Percentiles rank a stretch among this genome's conserved stretches.
These are phyloP conservation scores for Rubus idaeus DNA, from an alignment of 306 rosid genomes.

Conservation along the genomic window DNA sequence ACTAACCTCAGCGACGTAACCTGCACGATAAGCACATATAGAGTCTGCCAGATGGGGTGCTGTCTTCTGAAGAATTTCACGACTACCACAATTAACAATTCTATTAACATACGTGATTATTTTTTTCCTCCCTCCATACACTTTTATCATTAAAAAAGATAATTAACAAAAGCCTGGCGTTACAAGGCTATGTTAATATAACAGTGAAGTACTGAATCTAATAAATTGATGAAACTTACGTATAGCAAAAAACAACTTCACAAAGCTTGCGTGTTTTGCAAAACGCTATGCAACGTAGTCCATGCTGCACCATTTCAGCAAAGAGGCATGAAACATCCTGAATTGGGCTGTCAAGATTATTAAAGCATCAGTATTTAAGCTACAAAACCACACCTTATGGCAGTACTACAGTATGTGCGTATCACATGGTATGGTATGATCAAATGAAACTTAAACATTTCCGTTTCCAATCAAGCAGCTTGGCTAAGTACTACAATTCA, in stretches of 20 bases:
- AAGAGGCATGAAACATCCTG: constrained; percentile 66
- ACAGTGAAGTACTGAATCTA: constrained; percentile 28
- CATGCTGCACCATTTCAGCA: constrained; percentile 98
- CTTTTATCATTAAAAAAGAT: neutral
- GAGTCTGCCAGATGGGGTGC: constrained; percentile 66
- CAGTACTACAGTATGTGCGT: neutral
- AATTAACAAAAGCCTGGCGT: constrained; percentile 14
- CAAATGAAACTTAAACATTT: neutral
- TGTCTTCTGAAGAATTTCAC: constrained; percentile 78
- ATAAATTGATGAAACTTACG: constrained; percentile 60
- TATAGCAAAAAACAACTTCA: constrained; percentile 73
- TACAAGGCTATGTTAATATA: constrained; percentile 25
- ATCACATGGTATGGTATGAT: neutral
- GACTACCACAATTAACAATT: constrained; percentile 43
- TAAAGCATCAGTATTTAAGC: constrained; percentile 25
- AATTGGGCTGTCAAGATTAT: constrained; percentile 62
- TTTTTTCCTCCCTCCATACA: neutral
- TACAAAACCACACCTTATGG: neutral
- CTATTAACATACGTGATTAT: constrained; percentile 28
- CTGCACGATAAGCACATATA: constrained; percentile 84
- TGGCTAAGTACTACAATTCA: neutral
- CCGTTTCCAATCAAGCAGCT: neutral
- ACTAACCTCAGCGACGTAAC: constrained; percentile 80
- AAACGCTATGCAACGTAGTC: constrained; percentile 92
- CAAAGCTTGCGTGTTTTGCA: constrained; percentile 90